Evolutionary conservation across 495 filamentous ascomycete species (phyloP), one percentile per base, ranked within the genome.

Genomic region (Choiromyces venosus): DNA sequence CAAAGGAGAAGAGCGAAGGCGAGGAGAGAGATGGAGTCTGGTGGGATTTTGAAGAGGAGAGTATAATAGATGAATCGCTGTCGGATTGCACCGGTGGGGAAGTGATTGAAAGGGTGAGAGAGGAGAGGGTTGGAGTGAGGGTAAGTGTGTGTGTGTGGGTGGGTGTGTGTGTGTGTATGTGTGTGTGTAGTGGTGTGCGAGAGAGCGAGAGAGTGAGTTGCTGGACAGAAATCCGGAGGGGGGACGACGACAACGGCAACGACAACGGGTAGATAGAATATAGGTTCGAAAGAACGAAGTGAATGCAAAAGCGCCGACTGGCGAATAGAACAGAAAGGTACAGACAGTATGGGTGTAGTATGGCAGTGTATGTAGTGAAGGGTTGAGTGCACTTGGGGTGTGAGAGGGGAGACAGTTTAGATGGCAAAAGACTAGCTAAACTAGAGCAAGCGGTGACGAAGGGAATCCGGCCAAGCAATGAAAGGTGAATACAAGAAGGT

Each of bases 71-170:
- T 75, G 72, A 69, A 70, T 71, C 39, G 56, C 40, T 72, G 69
- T 37, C 42, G 73, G 29, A 74, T 65, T 40, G 29, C 40, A n/a
- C 33, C 38, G 65, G 72, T 73, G 70, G 72, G 46, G 46, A 29
- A 39, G 70, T 14, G 33, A 67, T 40, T 67, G 33, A 44, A 46
- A 69, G 44, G 37, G 65, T 37, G 65, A 37, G 74, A 65, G 39
- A n/a, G 38, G 69, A 42, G 74, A 44, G 64, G 39, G 77, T 39
- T 61, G 36, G 73, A 70, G 80, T 67, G 76, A 42, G 80, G 82
- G 79, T 81, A 80, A 77, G 81, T 67, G 81, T 76, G 72, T 68
- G 74, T 76, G 81, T 67, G 75, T 77, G 76, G 52, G 75, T 72
- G 76, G 77, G 80, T 81, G 79, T 80, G 78, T 56, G n/a, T 46